Conservation (phyloP, 805 yeast species). For the Maudiozyma pseudohumilis region DNA sequence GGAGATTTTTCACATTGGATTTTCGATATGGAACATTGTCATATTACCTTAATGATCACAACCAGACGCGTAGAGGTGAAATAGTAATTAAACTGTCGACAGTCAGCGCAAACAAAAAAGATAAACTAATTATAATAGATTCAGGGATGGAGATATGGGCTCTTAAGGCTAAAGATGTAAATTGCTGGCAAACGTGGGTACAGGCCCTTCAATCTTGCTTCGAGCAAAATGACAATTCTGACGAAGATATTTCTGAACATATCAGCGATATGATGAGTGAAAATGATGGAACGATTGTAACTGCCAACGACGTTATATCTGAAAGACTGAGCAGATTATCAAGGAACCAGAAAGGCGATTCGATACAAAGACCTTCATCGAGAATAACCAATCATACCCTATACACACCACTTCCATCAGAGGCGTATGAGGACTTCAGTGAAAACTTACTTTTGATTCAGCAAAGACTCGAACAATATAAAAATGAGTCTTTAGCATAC, state of each 20-base stretch:
- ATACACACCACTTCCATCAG: slow-evolving; percentile 15
- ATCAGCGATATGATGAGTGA: not conserved
- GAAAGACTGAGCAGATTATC: not conserved
- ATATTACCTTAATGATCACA: slow-evolving; percentile 63
- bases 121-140: slow-evolving; percentile 67
- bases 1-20: slow-evolving; percentile 76
- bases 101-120: slow-evolving; percentile 65
- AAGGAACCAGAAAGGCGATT: not conserved
- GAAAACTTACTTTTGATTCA: slow-evolving; percentile 16
- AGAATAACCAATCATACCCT: not conserved
- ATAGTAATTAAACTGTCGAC: slow-evolving; percentile 79
- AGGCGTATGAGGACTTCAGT: slow-evolving; percentile 13
- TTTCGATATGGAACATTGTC: slow-evolving; percentile 73
- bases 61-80: slow-evolving; percentile 70
- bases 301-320: not conserved
- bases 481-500: slow-evolving; percentile 19
- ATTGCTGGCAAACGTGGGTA: slow-evolving; percentile 76
- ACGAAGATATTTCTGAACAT: not conserved
- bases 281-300: not conserved
- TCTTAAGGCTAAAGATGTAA: slow-evolving; percentile 53
- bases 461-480: slow-evolving; percentile 23
- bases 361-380: not conserved
- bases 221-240: slow-evolving; percentile 10
- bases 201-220: slow-evolving; percentile 52
- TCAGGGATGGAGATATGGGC: slow-evolving; percentile 95